phyloP scores from a whole-genome alignment of 2,329 filamentous ascomycete species.

The Penicillium sp. region DNA sequence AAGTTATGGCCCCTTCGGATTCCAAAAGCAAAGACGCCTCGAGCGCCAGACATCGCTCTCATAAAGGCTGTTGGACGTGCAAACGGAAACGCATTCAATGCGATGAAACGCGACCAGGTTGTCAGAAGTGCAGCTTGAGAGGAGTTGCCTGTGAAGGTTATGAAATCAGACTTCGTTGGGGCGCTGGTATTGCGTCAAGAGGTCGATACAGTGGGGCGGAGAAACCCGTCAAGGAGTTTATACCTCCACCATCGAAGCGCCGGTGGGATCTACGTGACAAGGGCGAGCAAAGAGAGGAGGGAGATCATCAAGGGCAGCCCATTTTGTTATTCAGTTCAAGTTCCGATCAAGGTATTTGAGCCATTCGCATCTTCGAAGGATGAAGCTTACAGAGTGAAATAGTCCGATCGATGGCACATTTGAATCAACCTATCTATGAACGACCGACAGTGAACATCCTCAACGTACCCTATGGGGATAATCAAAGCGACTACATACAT shows the following conservation, averaged over 20 bases:
- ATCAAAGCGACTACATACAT: slow-evolving; percentile 12
- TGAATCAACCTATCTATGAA: slow-evolving; percentile 11
- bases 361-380: background rate
- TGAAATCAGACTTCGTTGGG: slow-evolving; percentile 33
- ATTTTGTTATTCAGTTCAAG: slow-evolving; percentile 13
- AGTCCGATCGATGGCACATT: slow-evolving; percentile 4
- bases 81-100: slow-evolving; percentile 34
- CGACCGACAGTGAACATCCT: slow-evolving; percentile 32
- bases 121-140: slow-evolving; percentile 23
- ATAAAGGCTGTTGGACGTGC: slow-evolving; percentile 36
- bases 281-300: slow-evolving; percentile 7
- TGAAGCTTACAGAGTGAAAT: background rate
- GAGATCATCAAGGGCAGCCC: slow-evolving; percentile 22
- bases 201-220: slow-evolving; percentile 32
- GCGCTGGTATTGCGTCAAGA: slow-evolving; percentile 32
- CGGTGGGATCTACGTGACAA: slow-evolving; percentile 31
- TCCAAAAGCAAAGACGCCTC: slow-evolving; percentile 22
- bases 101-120: slow-evolving; percentile 29
- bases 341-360: slow-evolving; percentile 14
- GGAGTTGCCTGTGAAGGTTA: slow-evolving; percentile 32
- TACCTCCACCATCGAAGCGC: slow-evolving; percentile 28
- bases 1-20: slow-evolving; percentile 20
- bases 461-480: slow-evolving; percentile 21
- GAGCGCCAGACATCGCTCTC: slow-evolving; percentile 28
- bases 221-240: slow-evolving; percentile 32